These are phyloP conservation scores for Amauroascus niger DNA, from an alignment of 2,329 filamentous ascomycete genomes.

Conservation along the genomic window DNA sequence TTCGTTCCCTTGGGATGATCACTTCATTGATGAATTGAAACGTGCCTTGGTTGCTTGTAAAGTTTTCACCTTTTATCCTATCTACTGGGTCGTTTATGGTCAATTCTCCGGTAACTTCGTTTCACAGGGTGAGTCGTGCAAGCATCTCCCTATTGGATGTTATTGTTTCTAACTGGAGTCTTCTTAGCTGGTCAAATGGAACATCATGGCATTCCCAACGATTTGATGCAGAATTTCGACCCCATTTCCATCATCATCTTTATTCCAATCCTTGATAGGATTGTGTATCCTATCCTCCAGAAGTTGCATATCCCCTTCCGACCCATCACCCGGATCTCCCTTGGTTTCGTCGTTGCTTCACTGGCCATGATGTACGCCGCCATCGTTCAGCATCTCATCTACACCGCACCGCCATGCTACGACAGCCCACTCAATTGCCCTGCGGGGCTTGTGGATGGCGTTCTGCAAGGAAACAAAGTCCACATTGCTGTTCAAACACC, in stretches of 20 bases:
- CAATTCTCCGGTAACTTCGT: conserved; percentile 60
- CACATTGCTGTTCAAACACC: conserved; percentile 40
- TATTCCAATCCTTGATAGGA: conserved; percentile 59
- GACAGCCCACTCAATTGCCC: conserved; percentile 28
- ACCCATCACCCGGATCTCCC: conserved; percentile 65
- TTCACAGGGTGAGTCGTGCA: conserved; percentile 45
- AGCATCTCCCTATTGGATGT: background rate
- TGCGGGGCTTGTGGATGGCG: conserved; percentile 27
- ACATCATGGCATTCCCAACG: conserved; percentile 64
- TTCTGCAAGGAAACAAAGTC: conserved; percentile 31
- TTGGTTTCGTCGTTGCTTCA: conserved; percentile 57
- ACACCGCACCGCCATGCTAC: conserved; percentile 46
- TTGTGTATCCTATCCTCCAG: conserved; percentile 60
- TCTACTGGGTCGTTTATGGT: conserved; percentile 59
- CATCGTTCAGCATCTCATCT: conserved; percentile 49
- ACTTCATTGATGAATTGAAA: conserved; percentile 63
- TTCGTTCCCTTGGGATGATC: conserved; percentile 53
- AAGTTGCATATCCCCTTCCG: conserved; percentile 55
- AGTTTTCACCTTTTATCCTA: conserved; percentile 60
- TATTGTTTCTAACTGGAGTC: background rate
- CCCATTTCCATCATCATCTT: conserved; percentile 66
- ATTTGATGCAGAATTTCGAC: conserved; percentile 66
- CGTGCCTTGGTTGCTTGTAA: conserved; percentile 57
- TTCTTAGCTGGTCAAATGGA: conserved; percentile 45
- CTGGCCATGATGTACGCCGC: conserved; percentile 54